phyloP scores from a whole-genome alignment of 768 basidiomycete species.

The Russula sp. region DNA sequence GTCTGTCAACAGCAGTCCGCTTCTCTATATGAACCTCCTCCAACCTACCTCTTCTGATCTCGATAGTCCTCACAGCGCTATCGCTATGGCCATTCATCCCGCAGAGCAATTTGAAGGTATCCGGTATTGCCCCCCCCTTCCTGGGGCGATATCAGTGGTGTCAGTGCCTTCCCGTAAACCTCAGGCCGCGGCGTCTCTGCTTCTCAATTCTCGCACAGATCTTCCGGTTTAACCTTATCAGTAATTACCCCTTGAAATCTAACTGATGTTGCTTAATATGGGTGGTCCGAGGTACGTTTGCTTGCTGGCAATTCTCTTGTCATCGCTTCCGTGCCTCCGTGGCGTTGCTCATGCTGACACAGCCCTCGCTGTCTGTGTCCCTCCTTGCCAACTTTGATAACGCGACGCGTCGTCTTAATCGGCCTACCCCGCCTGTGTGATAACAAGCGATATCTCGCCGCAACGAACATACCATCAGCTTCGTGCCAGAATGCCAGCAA shows the following conservation, averaged over 20 bases:
- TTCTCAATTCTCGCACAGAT: constrained; percentile 1
- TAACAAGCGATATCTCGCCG: neutral
- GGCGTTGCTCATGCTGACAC: neutral
- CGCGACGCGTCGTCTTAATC: neutral
- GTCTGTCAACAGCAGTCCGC: neutral
- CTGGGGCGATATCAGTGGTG: too few relatives aligned
- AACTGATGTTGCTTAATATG: constrained; percentile 3
- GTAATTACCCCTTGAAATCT: constrained; percentile 9
- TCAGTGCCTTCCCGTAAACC: neutral
- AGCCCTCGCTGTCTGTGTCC: neutral
- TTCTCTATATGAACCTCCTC: neutral
- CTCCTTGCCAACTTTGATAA: constrained; percentile 19
- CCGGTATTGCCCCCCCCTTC: neutral
- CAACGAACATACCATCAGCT: constrained; percentile 1
- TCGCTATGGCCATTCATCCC: neutral
- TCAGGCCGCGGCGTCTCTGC: constrained; percentile 5
- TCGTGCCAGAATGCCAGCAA: constrained; percentile 8
- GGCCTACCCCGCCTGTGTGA: neutral
- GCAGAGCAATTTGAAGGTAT: neutral
- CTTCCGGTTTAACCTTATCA: constrained; percentile 17
- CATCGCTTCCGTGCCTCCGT: constrained; percentile 1
- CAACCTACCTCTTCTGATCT: too few relatives aligned
- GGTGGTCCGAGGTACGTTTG: neutral
- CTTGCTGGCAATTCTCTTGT: constrained; percentile 14
- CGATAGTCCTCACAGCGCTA: too few relatives aligned